These are phyloP conservation scores for Collybiopsis luxurians DNA, from an alignment of 768 basidiomycete species.

Conservation along the genomic window DNA sequence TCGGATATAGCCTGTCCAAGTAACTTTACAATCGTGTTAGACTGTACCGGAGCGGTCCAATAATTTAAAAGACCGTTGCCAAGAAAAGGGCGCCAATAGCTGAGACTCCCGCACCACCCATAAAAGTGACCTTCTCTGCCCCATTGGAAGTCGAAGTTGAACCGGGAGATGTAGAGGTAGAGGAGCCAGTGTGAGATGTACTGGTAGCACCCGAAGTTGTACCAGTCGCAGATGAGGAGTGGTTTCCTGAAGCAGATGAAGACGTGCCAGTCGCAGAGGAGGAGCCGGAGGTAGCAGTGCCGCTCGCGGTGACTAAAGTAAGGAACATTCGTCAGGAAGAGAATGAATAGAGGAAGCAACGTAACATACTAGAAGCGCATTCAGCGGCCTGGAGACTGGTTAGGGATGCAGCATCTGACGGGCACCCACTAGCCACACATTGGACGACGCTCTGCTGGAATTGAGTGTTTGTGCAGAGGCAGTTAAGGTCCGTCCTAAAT, in stretches of 20 bases:
- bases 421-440: slow-evolving; percentile 3
- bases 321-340: too few relatives aligned
- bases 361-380: neutral
- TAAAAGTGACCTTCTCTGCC: neutral
- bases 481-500: neutral
- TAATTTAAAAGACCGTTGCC: neutral
- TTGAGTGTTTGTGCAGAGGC: slow-evolving; percentile 5
- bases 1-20: too few relatives aligned
- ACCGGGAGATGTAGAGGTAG: neutral
- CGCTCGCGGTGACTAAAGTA: neutral
- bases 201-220: neutral
- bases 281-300: neutral
- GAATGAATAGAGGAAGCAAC: neutral
- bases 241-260: neutral
- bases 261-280: neutral
- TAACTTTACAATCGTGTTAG: too few relatives aligned
- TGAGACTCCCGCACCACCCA: neutral
- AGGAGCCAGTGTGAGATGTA: neutral
- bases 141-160: neutral
- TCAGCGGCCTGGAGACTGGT: neutral
- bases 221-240: neutral
- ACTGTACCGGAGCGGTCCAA: too few relatives aligned
- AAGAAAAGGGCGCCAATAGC: neutral
- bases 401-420: neutral
- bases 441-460: neutral